These are phyloP conservation scores for Adansonia digitata DNA, from an alignment of 345 rosid species.

Conservation along the genomic window DNA sequence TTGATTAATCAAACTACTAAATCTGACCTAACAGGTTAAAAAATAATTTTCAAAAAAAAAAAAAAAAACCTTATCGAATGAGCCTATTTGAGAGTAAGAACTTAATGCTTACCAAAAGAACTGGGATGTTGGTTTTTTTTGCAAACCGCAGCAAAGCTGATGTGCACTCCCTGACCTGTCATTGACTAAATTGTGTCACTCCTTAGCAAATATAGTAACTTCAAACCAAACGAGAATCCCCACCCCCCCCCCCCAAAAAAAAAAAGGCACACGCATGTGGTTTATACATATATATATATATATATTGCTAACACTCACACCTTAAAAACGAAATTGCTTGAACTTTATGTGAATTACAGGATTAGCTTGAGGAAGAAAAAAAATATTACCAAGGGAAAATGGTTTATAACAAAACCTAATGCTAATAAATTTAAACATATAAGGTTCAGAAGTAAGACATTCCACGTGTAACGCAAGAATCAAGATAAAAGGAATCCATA, in stretches of 20 bases:
- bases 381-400: not conserved
- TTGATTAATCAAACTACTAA: not conserved
- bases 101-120: constrained; percentile 67
- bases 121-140: constrained; percentile 73
- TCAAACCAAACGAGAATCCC: not conserved
- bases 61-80: not conserved
- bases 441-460: not conserved
- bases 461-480: not conserved
- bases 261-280: not conserved
- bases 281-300: too few species aligned
- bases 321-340: constrained; percentile 3
- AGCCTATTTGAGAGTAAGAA: not conserved
- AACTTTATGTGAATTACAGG: not conserved
- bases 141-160: constrained; percentile 85
- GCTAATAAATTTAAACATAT: not conserved
- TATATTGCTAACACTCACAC: not conserved
- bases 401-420: not conserved
- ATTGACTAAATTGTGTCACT: constrained; percentile 13
- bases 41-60: not conserved
- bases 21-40: not conserved
- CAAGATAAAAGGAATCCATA: not conserved
- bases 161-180: constrained; percentile 89
- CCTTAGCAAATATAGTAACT: not conserved
- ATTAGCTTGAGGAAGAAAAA: not conserved
- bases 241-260: not conserved